These are phyloP conservation scores for Fusarium sp. DNA, from an alignment of 2,329 filamentous ascomycete genomes.

Conservation along the genomic window DNA sequence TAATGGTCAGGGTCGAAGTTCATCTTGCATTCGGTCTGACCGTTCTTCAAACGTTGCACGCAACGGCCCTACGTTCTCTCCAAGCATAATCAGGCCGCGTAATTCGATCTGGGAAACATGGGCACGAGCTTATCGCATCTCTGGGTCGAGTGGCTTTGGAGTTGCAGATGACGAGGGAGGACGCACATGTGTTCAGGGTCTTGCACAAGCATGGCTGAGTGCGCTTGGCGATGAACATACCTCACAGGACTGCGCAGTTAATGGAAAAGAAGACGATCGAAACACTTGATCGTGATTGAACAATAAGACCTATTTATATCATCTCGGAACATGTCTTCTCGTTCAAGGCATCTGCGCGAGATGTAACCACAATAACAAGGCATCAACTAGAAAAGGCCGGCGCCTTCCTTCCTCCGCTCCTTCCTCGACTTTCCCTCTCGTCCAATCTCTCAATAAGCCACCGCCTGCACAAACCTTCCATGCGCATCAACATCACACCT, in stretches of 20 bases:
- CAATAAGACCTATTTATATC: background rate
- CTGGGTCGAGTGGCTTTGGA: background rate
- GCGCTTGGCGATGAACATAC: background rate
- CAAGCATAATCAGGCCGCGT: conserved; percentile 4
- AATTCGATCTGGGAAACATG: background rate
- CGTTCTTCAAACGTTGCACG: background rate
- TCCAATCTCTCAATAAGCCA: background rate
- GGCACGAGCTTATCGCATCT: conserved; percentile 28
- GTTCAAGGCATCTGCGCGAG: conserved; percentile 8
- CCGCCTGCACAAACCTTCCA: background rate
- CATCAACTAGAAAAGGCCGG: conserved; percentile 22
- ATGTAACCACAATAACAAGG: background rate
- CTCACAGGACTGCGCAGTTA: background rate
- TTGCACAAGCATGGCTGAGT: background rate
- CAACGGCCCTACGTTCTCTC: background rate
- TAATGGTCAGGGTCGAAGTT: background rate
- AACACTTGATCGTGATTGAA: background rate
- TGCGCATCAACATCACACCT: background rate
- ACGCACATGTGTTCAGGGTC: conserved; percentile 13
- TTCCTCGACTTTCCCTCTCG: background rate
- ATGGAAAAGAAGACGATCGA: background rate
- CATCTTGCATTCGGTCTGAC: background rate
- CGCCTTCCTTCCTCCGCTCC: conserved; percentile 1
- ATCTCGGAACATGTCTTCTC: background rate
- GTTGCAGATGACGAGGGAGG: conserved; percentile 16